phyloP scores from a whole-genome alignment of 2,329 filamentous ascomycete species.

The Microdochium paspali region DNA sequence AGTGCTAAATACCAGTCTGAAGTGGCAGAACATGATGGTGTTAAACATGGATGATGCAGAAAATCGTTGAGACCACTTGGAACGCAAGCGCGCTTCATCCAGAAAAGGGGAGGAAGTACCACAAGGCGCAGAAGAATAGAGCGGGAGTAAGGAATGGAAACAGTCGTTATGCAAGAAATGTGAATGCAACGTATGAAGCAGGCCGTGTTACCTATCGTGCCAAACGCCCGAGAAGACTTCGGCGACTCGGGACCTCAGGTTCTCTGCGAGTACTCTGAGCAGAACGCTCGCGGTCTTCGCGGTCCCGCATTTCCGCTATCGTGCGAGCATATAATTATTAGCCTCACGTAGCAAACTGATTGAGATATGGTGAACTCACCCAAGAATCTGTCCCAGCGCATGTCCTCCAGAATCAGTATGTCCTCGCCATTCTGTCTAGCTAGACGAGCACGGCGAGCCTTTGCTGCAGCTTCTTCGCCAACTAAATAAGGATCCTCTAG shows the following conservation, averaged over 20 bases:
- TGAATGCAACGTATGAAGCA: too few relatives aligned
- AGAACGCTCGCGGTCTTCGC: conserved; percentile 37
- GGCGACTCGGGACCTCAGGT: conserved; percentile 22
- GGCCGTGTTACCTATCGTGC: too few relatives aligned
- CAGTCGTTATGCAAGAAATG: too few relatives aligned
- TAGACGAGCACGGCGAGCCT: conserved; percentile 46
- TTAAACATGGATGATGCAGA: conserved; percentile 4
- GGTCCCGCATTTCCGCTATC: conserved; percentile 39
- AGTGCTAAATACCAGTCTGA: not conserved
- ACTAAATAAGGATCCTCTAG: conserved; percentile 61
- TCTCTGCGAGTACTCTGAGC: conserved; percentile 25
- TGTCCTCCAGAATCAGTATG: conserved; percentile 45
- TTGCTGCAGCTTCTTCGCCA: conserved; percentile 52
- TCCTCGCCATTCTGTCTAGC: conserved; percentile 46
- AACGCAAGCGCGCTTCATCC: too few relatives aligned
- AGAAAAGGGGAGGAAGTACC: too few relatives aligned
- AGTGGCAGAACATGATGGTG: not conserved
- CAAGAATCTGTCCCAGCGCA: conserved; percentile 51
- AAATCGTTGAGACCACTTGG: too few relatives aligned
- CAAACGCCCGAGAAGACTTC: conserved; percentile 30
- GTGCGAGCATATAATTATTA: conserved; percentile 6
- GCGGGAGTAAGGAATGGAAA: too few relatives aligned
- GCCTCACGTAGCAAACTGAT: not conserved
- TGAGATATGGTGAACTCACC: conserved; percentile 27
- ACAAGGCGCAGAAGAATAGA: too few relatives aligned